Base-by-base conservation (phyloP, 192 early-diverging fungal species). In the Phlyctochytrium bullatum region DNA sequence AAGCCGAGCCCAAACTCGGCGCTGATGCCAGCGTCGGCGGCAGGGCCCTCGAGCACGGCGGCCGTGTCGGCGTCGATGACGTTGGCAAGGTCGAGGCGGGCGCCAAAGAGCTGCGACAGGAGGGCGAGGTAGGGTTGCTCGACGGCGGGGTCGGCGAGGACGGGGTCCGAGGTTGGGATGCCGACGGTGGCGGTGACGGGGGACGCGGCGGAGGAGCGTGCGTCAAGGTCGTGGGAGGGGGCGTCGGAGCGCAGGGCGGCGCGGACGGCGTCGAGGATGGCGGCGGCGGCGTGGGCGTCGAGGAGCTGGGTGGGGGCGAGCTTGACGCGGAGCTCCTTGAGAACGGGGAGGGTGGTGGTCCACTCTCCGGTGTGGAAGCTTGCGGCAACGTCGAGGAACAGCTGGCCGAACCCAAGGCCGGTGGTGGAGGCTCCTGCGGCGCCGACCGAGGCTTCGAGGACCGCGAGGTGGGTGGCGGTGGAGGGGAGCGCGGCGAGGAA, bases 1-100 rank as follows among this genome's bases (percentile, higher is more conserved):
- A 84, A 79, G 51, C 94, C 94, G 69, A 92, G 93, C 31, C 92
- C 94, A 78, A 88, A 94, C 79, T 96, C 93, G 54, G 92, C 91
- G 61, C 79, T 89, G n/a, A 86, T 78, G 63, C 79, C 72, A n/a
- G n/a, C n/a, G 14, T 67, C 71, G 27, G 69, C 51, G 17, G 64
- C 2, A 4, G 54, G 40, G 2, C 63, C 62, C n/a, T 36, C 28
- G 3, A 28, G 6, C 30, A 14, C 36, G n/a, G 64, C 90, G 63
- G 93, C 82, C 61, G 92, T 87, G n/a, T 71, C 47, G 65, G 81
- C 77, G 58, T 86, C 81, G 63, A 87, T 72, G 0, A 88, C 90
- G 76, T 96, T 96, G 59, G 90, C 89, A 6, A 96, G 82, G 56
- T 87, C 75, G 61, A 93, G 82, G 33, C 92, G 88, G 56, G 85